phyloP scores from a whole-genome alignment of 768 basidiomycete genomes.

The Tephrocybe sp. region DNA sequence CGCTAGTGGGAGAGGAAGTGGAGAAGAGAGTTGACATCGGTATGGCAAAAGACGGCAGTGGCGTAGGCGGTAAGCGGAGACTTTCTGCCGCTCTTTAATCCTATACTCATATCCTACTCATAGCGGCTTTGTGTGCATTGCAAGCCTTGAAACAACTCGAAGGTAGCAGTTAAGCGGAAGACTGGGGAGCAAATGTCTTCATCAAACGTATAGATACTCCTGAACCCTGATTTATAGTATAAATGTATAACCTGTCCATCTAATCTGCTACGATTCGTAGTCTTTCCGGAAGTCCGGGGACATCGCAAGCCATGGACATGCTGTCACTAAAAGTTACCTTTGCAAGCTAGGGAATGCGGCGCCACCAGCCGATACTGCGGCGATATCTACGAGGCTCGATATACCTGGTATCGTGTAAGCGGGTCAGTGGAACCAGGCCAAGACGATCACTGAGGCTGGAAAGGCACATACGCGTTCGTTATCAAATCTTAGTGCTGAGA shows the following conservation, averaged over 20 bases:
- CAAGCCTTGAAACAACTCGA: constrained; percentile 68
- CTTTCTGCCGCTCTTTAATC: constrained; percentile 9
- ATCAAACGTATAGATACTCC: not conserved
- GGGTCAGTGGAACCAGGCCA: no score
- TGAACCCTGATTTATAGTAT: not conserved
- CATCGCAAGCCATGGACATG: no score
- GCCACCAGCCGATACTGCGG: no score
- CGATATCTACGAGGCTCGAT: no score
- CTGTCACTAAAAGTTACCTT: no score
- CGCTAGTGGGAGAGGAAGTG: constrained; percentile 76
- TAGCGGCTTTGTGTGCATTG: constrained; percentile 87
- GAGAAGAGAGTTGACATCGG: constrained; percentile 85
- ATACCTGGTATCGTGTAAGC: no score
- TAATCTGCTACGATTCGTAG: no score
- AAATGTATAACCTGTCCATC: constrained; percentile 7
- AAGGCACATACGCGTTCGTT: no score
- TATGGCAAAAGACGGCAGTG: constrained; percentile 95
- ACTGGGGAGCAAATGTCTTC: not conserved
- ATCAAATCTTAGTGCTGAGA: no score
- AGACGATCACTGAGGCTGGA: no score
- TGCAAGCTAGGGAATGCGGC: no score
- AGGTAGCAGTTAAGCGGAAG: constrained; percentile 18
- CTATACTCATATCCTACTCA: constrained; percentile 3
- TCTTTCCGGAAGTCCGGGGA: no score
- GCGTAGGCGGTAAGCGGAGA: constrained; percentile 83